Base-by-base conservation (phyloP, 805 yeast genomes). In the Ogataea angusta region DNA sequence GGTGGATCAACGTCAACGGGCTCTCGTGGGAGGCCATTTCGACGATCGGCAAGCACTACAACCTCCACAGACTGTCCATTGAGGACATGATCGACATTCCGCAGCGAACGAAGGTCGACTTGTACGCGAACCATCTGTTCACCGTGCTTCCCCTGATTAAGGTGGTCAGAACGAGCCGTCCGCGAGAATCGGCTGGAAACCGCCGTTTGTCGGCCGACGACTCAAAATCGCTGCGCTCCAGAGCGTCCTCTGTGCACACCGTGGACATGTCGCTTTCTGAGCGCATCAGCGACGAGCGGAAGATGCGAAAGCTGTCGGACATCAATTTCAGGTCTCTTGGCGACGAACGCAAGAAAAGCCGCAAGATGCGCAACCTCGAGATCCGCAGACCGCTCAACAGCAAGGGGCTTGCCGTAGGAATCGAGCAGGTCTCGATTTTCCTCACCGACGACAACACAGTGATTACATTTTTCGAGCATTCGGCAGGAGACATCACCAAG, bases 51-150 rank as follows among this genome's bases (percentile, higher is more conserved):
- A 58, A 66, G 30, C 57, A 60, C 35, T 78, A 68, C 52, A 56
- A 64, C 14, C 56, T 78, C 15, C 84, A 78, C 53, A 68, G 78
- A 17, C 60, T 78, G 33, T 76, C 82, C 0, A 63, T 78, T 32
- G 84, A 78, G 53, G 83, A 78, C 52, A 70, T 78, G 78, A 72
- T 78, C 32, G 83, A 78, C 56, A 68, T 76, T 19, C 82, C 83
- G 4, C 81, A 76, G 43, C 60, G 84, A 19, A 76, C 83, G 0
- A 78, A 78, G 48, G 66, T 69, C 30, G 83, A 78, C 47, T 59
- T 69, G n/a, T 78, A 74, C 45, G 67, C 72, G 3, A 61, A 59
- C 23, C 80, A 73, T 47, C 45, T 73, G n/a, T 78, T 77, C 56
- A 71, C 76, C 38, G 75, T 78, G 18, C 49, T 78, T 31, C 83